Conservation (phyloP, 805 yeast species). For the Maudiozyma bulderi region DNA sequence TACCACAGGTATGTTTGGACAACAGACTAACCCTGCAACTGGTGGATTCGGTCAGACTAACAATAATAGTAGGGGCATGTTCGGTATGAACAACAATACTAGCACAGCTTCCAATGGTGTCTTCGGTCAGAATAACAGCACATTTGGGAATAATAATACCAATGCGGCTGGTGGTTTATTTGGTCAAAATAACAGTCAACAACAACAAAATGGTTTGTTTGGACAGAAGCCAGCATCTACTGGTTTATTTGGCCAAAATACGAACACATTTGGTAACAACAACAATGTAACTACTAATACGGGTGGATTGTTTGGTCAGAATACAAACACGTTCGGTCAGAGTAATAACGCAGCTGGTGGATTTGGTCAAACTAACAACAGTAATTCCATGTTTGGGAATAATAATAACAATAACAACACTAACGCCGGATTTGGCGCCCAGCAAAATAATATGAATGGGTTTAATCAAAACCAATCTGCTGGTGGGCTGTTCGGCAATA, state of each 20-base stretch:
- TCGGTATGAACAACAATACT: slow-evolving; percentile 25
- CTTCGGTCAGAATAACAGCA: slow-evolving; percentile 13
- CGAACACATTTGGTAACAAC: slow-evolving; percentile 20
- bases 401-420: slow-evolving; percentile 4
- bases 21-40: slow-evolving; percentile 17
- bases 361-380: slow-evolving; percentile 9
- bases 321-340: slow-evolving; percentile 19
- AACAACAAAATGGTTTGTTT: slow-evolving; percentile 32
- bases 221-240: slow-evolving; percentile 22
- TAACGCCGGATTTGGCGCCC: slow-evolving; percentile 2
- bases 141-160: slow-evolving; percentile 13
- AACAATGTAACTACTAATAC: slow-evolving; percentile 6
- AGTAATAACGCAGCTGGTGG: slow-evolving; percentile 1
- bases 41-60: slow-evolving; percentile 27
- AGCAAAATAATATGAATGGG: slow-evolving; percentile 1
- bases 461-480: slow-evolving; percentile 4
- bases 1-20: slow-evolving; percentile 31
- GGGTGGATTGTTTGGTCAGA: slow-evolving; percentile 24
- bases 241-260: slow-evolving; percentile 13
- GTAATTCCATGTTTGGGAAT: slow-evolving; percentile 7
- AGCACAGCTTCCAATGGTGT: slow-evolving; percentile 17
- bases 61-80: slow-evolving; percentile 12
- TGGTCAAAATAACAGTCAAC: slow-evolving; percentile 7
- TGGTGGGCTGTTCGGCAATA: slow-evolving; percentile 14
- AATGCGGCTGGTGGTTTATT: slow-evolving; percentile 11